Conservation (phyloP, 73 alveolate species). For the Halteria grandinella region DNA sequence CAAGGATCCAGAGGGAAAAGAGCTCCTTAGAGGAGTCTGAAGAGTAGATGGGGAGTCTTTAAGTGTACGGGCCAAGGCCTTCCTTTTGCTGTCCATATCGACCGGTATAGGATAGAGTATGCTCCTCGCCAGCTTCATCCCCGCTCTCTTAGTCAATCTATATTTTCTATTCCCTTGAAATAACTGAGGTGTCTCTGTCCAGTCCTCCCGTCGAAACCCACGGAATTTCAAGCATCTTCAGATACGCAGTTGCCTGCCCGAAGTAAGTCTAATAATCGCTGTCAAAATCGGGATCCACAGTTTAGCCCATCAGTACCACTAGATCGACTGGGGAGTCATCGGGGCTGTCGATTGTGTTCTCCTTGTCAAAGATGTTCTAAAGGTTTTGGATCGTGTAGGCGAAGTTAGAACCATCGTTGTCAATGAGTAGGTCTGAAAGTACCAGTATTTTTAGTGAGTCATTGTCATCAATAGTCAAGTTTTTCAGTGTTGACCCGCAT, state of each 20-base stretch:
- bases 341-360: background rate
- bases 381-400: conserved; percentile 17
- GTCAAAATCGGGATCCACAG: conserved; percentile 30
- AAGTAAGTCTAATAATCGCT: background rate
- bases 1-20: conserved; percentile 18
- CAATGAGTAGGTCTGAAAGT: conserved; percentile 17
- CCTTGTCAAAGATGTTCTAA: no score
- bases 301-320: conserved; percentile 36
- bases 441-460: conserved; percentile 11
- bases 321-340: conserved; percentile 40
- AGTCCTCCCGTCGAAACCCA: conserved; percentile 54
- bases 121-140: background rate
- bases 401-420: conserved; percentile 25
- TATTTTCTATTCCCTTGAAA: conserved; percentile 11
- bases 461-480: no score
- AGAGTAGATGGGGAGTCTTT: conserved; percentile 11
- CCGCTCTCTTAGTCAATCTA: background rate
- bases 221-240: background rate
- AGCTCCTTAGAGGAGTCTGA: background rate
- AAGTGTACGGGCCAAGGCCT: conserved; percentile 8
- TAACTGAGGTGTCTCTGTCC: background rate
- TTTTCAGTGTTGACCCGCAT: no score
- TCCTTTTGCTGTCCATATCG: background rate
- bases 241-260: background rate
- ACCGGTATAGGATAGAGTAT: conserved; percentile 18